Evolutionary conservation across 129 eudicot species (phyloP).

Genomic region (Heracleum sosnowskyi): DNA sequence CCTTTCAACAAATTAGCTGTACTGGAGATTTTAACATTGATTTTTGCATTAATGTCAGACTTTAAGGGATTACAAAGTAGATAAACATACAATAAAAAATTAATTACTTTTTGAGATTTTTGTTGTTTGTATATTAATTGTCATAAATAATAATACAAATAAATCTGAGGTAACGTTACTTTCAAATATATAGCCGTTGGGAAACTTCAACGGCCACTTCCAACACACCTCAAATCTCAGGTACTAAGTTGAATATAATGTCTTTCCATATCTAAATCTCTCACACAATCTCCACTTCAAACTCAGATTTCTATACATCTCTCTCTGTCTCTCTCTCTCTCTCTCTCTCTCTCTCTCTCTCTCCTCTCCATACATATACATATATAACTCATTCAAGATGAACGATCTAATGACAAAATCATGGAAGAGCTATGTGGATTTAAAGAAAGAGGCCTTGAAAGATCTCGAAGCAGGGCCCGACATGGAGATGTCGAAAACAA

Average conservation of each 20-base stretch:
- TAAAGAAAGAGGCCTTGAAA: conserved; percentile 70
- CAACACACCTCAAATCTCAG: neutral
- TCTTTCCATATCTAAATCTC: conserved; percentile 7
- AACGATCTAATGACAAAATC: conserved; percentile 85
- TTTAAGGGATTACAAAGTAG: no score
- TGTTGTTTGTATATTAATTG: no score
- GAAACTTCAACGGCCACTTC: conserved; percentile 12
- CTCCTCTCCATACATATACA: neutral
- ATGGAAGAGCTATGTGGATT: conserved; percentile 79
- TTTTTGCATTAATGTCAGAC: no score
- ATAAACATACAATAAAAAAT: no score
- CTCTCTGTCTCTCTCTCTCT: no score
- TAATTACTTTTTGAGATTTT: no score
- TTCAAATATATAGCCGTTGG: conserved; percentile 18
- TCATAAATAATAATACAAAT: neutral
- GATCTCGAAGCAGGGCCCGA: conserved; percentile 55
- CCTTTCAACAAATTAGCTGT: no score
- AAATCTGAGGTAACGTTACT: neutral
- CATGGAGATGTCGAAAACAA: conserved; percentile 34
- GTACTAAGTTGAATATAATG: neutral
- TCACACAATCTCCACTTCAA: neutral
- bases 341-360: conserved; percentile 7
- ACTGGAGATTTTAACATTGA: no score
- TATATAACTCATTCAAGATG: conserved; percentile 35
- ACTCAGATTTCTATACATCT: neutral